phyloP scores from a whole-genome alignment of 208 protist species.

The Trypanosoma brucei region DNA sequence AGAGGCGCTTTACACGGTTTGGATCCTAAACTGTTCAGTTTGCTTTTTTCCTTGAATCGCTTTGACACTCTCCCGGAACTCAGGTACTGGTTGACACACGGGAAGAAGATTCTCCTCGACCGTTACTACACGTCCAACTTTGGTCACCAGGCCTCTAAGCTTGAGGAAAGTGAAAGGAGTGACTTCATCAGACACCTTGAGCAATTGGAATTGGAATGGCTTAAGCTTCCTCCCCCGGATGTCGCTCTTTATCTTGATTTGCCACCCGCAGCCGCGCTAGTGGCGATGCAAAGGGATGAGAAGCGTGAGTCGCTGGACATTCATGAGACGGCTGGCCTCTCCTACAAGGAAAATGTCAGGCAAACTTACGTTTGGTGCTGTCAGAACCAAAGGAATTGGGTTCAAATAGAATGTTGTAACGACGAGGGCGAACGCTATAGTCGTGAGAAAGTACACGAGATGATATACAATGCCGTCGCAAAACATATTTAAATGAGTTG shows the following conservation, averaged over 20 bases:
- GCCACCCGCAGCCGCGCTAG: constrained; percentile 52
- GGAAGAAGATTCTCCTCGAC: constrained; percentile 73
- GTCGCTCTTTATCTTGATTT: constrained; percentile 86
- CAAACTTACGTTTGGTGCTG: constrained; percentile 84
- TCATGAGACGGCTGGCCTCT: constrained; percentile 72
- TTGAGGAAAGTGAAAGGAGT: constrained; percentile 49
- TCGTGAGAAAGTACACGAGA: constrained; percentile 46
- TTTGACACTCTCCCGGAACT: constrained; percentile 64
- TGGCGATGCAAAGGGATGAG: constrained; percentile 67
- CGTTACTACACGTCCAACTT: constrained; percentile 90
- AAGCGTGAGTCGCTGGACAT: constrained; percentile 81
- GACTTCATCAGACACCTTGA: constrained; percentile 62
- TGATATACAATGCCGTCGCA: constrained; percentile 19
- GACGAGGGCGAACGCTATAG: constrained; percentile 29
- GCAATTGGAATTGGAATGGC: constrained; percentile 69
- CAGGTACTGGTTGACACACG: constrained; percentile 54
- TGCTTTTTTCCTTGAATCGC: constrained; percentile 87
- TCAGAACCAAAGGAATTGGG: constrained; percentile 46
- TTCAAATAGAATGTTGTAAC: constrained; percentile 47
- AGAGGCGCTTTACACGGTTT: constrained; percentile 73
- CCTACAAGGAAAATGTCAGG: constrained; percentile 81
- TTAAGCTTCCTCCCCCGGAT: constrained; percentile 62
- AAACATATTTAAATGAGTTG: no score
- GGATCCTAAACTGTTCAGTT: constrained; percentile 82
- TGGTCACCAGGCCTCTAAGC: constrained; percentile 88